Conservation (phyloP, 2,329 filamentous ascomycete genomes). For the Colletotrichum cordylinicola region DNA sequence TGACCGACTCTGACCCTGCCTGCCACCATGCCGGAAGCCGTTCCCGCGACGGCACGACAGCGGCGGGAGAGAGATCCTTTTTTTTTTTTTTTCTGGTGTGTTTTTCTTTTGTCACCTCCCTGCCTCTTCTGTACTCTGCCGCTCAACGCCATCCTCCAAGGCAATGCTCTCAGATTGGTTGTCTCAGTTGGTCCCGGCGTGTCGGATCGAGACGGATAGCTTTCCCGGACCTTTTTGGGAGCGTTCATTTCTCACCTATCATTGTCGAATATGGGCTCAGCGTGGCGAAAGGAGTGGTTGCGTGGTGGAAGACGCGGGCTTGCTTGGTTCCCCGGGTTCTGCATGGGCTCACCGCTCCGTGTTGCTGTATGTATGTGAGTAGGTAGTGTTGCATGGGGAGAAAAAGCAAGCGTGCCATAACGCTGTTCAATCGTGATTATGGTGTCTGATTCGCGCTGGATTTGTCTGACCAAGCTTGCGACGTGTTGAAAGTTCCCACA, state of each 20-base stretch:
- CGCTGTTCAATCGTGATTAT: background rate
- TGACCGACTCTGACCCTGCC: background rate
- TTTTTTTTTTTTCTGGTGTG: background rate
- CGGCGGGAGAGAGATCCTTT: background rate
- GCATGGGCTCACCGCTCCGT: background rate
- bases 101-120: background rate
- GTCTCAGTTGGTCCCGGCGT: background rate
- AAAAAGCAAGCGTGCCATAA: background rate
- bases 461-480: background rate
- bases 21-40: slow-evolving; percentile 7
- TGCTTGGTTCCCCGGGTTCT: background rate
- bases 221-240: background rate
- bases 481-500: background rate
- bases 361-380: background rate
- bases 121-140: background rate
- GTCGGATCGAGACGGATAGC: slow-evolving; percentile 3
- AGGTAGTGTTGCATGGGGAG: background rate
- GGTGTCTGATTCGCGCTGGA: background rate
- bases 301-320: background rate
- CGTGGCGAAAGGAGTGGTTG: background rate
- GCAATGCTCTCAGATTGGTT: background rate
- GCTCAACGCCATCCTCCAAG: background rate
- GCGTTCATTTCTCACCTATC: background rate
- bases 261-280: background rate
- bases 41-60: background rate